These are phyloP conservation scores for Xylariales sp. DNA, from an alignment of 2,329 filamentous ascomycete genomes.

Conservation along the genomic window DNA sequence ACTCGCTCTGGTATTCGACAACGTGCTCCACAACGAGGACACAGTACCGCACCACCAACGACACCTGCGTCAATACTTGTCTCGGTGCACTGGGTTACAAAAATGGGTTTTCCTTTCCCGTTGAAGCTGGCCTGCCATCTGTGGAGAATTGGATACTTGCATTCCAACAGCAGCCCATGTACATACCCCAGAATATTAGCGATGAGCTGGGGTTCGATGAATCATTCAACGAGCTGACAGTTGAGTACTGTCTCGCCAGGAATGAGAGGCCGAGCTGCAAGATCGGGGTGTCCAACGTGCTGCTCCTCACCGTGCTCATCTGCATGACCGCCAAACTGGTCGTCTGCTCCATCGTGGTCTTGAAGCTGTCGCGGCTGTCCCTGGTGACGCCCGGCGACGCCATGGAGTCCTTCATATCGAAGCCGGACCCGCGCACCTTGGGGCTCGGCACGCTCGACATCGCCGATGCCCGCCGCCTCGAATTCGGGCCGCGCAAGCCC, in stretches of 20 bases:
- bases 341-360: slow-evolving; percentile 2
- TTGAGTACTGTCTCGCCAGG: background rate
- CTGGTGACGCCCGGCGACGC: slow-evolving; percentile 11
- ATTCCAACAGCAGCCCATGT: background rate
- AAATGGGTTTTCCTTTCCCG: background rate
- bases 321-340: background rate
- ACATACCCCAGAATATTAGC: background rate
- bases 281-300: background rate
- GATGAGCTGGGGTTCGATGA: background rate
- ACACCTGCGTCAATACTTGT: background rate
- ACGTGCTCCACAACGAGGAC: background rate
- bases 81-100: background rate
- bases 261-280: background rate
- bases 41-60: background rate
- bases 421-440: slow-evolving; percentile 7
- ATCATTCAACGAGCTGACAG: background rate
- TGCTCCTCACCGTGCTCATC: background rate
- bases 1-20: background rate
- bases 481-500: slow-evolving; percentile 3
- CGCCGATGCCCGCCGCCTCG: slow-evolving; percentile 1
- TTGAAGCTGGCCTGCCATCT: background rate
- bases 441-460: slow-evolving; percentile 9
- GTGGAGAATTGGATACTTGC: background rate
- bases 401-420: slow-evolving; percentile 12
- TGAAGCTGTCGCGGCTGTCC: slow-evolving; percentile 1